Percentiles rank a stretch among this genome's conserved stretches.
Conservation (phyloP, 2,329 filamentous ascomycete species). For the Clonostachys sp. region DNA sequence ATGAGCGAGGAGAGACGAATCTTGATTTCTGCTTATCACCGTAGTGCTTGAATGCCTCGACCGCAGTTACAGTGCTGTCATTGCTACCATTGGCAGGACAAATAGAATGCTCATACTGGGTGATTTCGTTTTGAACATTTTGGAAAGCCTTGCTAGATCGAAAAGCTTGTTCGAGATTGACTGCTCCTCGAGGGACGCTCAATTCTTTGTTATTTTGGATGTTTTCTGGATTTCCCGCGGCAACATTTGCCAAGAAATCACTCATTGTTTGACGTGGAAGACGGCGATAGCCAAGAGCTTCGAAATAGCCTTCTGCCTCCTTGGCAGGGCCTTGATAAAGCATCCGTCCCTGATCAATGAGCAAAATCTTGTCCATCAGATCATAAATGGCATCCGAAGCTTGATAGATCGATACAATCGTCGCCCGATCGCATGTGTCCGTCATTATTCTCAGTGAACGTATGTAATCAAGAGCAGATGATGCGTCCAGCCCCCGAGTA, state of each 20-base stretch:
- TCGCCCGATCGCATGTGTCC: slow-evolving; percentile 42
- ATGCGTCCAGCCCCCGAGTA: slow-evolving; percentile 68
- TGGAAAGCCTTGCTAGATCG: slow-evolving; percentile 53
- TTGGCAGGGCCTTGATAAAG: slow-evolving; percentile 1
- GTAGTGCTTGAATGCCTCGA: neutral
- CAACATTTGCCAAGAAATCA: slow-evolving; percentile 2
- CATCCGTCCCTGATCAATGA: slow-evolving; percentile 62
- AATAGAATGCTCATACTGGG: slow-evolving; percentile 5
- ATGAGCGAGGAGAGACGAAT: slow-evolving; percentile 59
- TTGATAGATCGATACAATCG: slow-evolving; percentile 64
- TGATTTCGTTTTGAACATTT: slow-evolving; percentile 50
- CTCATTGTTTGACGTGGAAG: slow-evolving; percentile 3
- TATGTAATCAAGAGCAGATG: slow-evolving; percentile 70
- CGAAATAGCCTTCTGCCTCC: slow-evolving; percentile 2
- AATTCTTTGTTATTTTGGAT: too few relatives aligned
- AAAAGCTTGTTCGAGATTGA: slow-evolving; percentile 62
- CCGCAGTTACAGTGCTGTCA: neutral
- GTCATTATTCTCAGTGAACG: slow-evolving; percentile 61
- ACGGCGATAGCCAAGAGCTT: slow-evolving; percentile 1
- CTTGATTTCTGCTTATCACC: slow-evolving; percentile 51
- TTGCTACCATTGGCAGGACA: neutral
- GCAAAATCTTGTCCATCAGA: slow-evolving; percentile 68
- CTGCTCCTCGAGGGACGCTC: slow-evolving; percentile 23
- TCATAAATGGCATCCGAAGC: slow-evolving; percentile 68
- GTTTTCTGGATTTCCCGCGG: neutral